Evolutionary conservation across 345 rosid genomes (phyloP).

Genomic region (Linum tenue): DNA sequence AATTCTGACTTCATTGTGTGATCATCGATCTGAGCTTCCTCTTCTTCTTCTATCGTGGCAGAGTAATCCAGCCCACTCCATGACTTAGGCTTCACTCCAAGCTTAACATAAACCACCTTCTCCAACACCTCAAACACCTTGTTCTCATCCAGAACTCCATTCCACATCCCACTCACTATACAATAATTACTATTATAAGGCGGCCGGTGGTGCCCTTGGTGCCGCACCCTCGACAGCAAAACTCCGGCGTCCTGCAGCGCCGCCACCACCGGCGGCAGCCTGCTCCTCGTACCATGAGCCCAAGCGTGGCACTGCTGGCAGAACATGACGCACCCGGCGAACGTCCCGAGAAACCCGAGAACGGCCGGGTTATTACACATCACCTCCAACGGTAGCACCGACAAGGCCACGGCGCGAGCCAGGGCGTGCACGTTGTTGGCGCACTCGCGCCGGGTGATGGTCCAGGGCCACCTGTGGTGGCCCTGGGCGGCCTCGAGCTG

Average conservation of each 20-base stretch:
- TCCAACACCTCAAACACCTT: conserved; percentile 68
- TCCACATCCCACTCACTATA: conserved; percentile 85
- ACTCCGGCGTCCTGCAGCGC: conserved; percentile 59
- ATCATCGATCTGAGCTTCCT: not conserved
- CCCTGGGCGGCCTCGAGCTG: conserved; percentile 90
- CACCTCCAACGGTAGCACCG: conserved; percentile 53
- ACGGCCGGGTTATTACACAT: conserved; percentile 34
- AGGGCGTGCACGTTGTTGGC: conserved; percentile 78
- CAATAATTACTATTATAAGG: conserved; percentile 84
- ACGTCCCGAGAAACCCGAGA: conserved; percentile 46
- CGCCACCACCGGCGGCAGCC: conserved; percentile 54
- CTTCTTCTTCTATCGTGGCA: conserved; percentile 49
- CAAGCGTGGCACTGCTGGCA: conserved; percentile 96
- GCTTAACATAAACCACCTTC: conserved; percentile 51
- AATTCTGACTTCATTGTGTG: no score
- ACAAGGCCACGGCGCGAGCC: conserved; percentile 45
- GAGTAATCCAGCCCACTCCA: conserved; percentile 60
- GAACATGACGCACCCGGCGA: conserved; percentile 68
- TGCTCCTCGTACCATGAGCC: conserved; percentile 85
- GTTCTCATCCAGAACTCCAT: conserved; percentile 45
- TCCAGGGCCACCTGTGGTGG: conserved; percentile 92
- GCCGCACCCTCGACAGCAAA: conserved; percentile 60
- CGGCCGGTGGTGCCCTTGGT: conserved; percentile 61
- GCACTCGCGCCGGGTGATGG: conserved; percentile 67
- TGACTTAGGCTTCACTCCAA: conserved; percentile 61